These are phyloP conservation scores for Sporormia fimetaria DNA, from an alignment of 495 filamentous ascomycete species.

Conservation along the genomic window DNA sequence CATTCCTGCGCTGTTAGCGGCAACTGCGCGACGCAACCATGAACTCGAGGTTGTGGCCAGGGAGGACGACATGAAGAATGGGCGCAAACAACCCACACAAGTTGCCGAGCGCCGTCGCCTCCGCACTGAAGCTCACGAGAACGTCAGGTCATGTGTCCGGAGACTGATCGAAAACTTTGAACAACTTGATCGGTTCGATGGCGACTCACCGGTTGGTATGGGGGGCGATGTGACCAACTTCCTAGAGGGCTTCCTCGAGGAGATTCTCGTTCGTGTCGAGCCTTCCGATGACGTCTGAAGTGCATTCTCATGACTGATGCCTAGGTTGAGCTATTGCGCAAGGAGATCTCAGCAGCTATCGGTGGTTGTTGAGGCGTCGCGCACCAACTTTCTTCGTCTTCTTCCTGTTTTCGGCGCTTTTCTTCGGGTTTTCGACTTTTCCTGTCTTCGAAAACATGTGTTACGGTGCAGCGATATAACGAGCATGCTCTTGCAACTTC, in stretches of 20 bases:
- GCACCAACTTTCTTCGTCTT: no score
- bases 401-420: no score
- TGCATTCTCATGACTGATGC: no score
- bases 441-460: no score
- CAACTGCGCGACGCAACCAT: slow-evolving; percentile 66
- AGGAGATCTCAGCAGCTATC: no score
- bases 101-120: slow-evolving; percentile 27
- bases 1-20: slow-evolving; percentile 79
- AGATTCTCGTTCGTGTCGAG: slow-evolving; percentile 86
- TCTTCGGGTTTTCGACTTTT: no score
- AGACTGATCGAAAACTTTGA: slow-evolving; percentile 66
- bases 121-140: slow-evolving; percentile 63
- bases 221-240: slow-evolving; percentile 76
- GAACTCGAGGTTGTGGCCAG: slow-evolving; percentile 11
- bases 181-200: slow-evolving; percentile 80
- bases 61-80: neutral
- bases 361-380: no score
- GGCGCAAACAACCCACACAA: slow-evolving; percentile 3
- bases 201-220: slow-evolving; percentile 76
- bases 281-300: slow-evolving; percentile 73
- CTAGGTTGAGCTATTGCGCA: no score
- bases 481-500: no score
- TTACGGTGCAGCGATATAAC: no score
- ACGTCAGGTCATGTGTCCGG: slow-evolving; percentile 62
- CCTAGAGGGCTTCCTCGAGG: slow-evolving; percentile 84